Base-by-base conservation (phyloP, 345 rosid species). In the Chamaenerion angustifolium region DNA sequence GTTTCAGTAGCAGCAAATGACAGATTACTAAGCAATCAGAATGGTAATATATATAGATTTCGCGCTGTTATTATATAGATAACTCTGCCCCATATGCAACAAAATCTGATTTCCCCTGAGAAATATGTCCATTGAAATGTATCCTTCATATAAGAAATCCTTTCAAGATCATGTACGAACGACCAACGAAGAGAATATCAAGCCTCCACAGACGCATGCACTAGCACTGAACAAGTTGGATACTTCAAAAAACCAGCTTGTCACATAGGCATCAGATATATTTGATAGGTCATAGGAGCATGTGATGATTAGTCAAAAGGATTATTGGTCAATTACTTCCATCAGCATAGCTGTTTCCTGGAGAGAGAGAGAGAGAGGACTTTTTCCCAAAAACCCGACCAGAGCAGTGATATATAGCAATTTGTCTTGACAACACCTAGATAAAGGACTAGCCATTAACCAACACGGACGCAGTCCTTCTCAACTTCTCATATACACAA, bases 1-100 rank as follows among this genome's bases (percentile, higher is more conserved):
- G 64, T 52, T 70, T 56, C 68, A 69, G 58, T 60, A 61, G 50
- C 55, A 78, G 72, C 66, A 59, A 75, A 64, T 64, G 67, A 59
- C 78, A n/a, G n/a, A 75, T 47, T 53, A 15, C 25, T 19, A 60
- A 14, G 48, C 40, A 60, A 12, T 46, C 52, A n/a, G 53, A 40
- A 35, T 17, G 16, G 47, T 14, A 19, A 35, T 16, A 16, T 17
- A 48, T 25, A 46, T 31, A 43, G 6, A 12, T 10, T 31, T 41
- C 57, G 6, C n/a, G 37, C 14, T 21, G 35, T 14, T 48, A 35
- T 41, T 25, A 23, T 43, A 54, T 43, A 42, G 41, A 14, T 8
- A 6, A 43, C 10, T 42, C 31, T 43, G 17, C 25, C 41, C 48
- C 57, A 54, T 37, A n/a, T 1, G 43, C 43, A 50, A 8, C 12